phyloP scores from a whole-genome alignment of 208 protist species.

The Wallacemonas sp. region DNA sequence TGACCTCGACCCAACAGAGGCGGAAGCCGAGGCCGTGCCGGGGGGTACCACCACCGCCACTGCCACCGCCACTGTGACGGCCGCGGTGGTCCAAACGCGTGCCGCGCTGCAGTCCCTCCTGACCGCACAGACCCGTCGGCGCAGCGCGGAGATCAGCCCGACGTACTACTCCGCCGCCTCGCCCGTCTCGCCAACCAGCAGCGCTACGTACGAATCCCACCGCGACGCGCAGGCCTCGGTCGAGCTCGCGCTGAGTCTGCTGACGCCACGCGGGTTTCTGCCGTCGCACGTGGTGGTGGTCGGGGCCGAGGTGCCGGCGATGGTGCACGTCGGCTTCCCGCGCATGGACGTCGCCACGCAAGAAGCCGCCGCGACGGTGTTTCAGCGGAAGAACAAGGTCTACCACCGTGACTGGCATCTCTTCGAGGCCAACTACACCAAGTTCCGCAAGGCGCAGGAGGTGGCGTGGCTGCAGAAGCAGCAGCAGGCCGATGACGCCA shows the following conservation, averaged over 20 bases:
- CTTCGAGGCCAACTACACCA: constrained; percentile 15
- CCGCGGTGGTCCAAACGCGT: constrained; percentile 7
- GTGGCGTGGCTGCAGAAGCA: not conserved
- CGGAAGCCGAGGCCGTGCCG: too few relatives aligned
- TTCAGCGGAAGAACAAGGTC: constrained; percentile 16
- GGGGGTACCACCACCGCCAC: too few relatives aligned
- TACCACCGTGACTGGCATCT: constrained; percentile 19
- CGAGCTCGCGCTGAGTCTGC: constrained; percentile 8
- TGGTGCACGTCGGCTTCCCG: constrained; percentile 13
- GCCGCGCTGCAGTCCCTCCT: constrained; percentile 10
- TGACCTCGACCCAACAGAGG: too few relatives aligned
- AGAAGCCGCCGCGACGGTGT: constrained; percentile 5
- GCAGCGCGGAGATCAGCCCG: not conserved
- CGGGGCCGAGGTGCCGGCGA: constrained; percentile 13
- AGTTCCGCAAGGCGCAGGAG: constrained; percentile 17
- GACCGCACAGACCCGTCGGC: not conserved
- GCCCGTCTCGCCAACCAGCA: not conserved
- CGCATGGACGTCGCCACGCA: constrained; percentile 3
- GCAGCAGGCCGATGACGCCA: not conserved
- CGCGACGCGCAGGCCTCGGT: not conserved
- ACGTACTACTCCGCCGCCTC: not conserved
- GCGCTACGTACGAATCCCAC: not conserved
- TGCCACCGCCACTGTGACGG: not conserved
- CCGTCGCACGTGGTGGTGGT: constrained; percentile 16
- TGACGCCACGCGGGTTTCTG: constrained; percentile 20